Percentiles rank a stretch among this genome's conserved stretches.
Evolutionary conservation across 2,329 filamentous ascomycete species (phyloP).

Genomic region (Furcasterigmium sp.): DNA sequence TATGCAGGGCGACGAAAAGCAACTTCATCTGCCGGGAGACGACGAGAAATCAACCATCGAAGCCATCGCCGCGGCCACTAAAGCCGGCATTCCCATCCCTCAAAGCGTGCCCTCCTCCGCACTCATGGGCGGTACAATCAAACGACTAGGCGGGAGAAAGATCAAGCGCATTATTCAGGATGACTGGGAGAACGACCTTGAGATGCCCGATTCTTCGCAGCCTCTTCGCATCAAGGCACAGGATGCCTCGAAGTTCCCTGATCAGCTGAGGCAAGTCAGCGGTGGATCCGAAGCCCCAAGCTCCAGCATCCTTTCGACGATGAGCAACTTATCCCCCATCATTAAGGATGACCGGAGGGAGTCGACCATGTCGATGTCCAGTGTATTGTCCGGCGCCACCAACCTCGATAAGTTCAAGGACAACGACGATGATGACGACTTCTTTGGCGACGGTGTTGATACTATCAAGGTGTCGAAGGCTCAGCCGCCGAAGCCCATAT

Average conservation of each 20-base stretch:
- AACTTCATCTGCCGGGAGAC: conserved; percentile 77
- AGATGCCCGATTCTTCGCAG: conserved; percentile 56
- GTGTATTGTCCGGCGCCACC: conserved; percentile 37
- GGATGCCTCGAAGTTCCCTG: conserved; percentile 58
- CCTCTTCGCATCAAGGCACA: conserved; percentile 61
- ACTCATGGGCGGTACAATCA: conserved; percentile 87
- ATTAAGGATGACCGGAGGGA: conserved; percentile 21
- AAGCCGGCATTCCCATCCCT: conserved; percentile 87
- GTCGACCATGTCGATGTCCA: conserved; percentile 22
- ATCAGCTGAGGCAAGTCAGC: conserved; percentile 63
- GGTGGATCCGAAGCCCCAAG: conserved; percentile 47
- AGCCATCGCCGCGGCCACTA: conserved; percentile 81
- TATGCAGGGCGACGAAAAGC: conserved; percentile 74
- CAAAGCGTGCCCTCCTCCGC: conserved; percentile 83
- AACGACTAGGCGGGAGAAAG: conserved; percentile 73
- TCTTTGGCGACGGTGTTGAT: conserved; percentile 57
- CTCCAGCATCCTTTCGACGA: conserved; percentile 33
- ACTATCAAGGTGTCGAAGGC: conserved; percentile 66
- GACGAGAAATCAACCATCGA: conserved; percentile 80
- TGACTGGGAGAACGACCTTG: conserved; percentile 77
- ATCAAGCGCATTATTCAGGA: conserved; percentile 69
- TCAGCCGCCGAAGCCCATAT: conserved; percentile 43
- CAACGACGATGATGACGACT: conserved; percentile 53
- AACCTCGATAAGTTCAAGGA: conserved; percentile 63
- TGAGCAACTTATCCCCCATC: conserved; percentile 23